Base-by-base conservation (phyloP, 1,284 basidiomycete species). In the Schizopora paradoxa region DNA sequence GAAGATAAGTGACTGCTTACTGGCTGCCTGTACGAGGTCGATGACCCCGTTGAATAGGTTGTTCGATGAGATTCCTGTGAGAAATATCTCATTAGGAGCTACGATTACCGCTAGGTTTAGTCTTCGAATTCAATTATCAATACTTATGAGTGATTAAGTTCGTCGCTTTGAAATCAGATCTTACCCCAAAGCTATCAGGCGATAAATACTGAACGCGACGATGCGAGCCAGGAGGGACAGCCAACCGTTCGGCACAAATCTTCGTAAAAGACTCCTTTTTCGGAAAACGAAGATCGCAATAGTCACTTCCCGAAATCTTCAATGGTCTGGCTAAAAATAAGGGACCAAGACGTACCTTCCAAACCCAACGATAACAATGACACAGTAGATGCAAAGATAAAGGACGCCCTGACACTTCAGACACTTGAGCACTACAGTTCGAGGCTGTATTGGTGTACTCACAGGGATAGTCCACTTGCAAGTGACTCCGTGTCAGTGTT, bases 1-100 rank as follows among this genome's bases (percentile, higher is more conserved):
- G n/a, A n/a, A n/a, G n/a, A n/a, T n/a, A n/a, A n/a, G n/a, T n/a
- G n/a, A n/a, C n/a, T 16, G 27, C 48, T 7, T 13, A 50, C 48
- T 50, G 8, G 48, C 33, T 6, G 48, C 48, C 23, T 50, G 48
- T 16, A 50, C 21, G 25, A 18, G 46, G 25, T 50, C 48, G 8
- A 50, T 50, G 25, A 50, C 48, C 7, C 48, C 48, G 34, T 50
- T 46, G 33, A 41, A 50, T 11, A 50, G 8, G 21, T 50, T 50
- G 37, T 45, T 33, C 27, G 29, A 36, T 5, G 48, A n/a, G 19
- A 50, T 41, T 13, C 48, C 48, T 19, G 46, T 44, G 16, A 50
- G 44, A n/a, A 50, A 28, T n/a, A 50, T 7, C 41, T 50, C 48
- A 19, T 50, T 44, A 5, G 48, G 48, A 14, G 45, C 23, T 22